Conservation (phyloP, 331 rosid genomes). For the Quercus phellos region DNA sequence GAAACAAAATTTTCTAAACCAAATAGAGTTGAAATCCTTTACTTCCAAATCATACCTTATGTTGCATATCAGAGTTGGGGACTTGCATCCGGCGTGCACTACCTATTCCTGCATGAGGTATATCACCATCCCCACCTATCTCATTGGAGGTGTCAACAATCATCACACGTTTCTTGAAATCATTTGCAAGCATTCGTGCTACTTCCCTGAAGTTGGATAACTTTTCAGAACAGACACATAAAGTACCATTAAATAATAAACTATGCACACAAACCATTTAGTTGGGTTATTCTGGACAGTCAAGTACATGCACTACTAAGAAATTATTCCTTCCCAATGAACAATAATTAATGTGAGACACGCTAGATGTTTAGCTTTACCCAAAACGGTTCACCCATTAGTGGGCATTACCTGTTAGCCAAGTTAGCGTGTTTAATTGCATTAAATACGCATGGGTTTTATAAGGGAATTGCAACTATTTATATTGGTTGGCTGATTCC, state of each 20-base stretch:
- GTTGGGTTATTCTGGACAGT: neutral
- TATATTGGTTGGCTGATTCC: too few relatives aligned
- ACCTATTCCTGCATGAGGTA: slow-evolving; percentile 96
- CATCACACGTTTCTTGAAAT: slow-evolving; percentile 88
- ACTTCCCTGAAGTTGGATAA: slow-evolving; percentile 54
- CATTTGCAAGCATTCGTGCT: slow-evolving; percentile 93
- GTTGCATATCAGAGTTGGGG: slow-evolving; percentile 79
- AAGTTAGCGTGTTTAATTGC: too few relatives aligned
- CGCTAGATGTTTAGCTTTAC: too few relatives aligned
- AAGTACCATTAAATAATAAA: neutral
- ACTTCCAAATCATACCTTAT: slow-evolving; percentile 52
- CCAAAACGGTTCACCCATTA: too few relatives aligned
- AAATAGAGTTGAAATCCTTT: slow-evolving; percentile 6
- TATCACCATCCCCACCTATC: slow-evolving; percentile 98
- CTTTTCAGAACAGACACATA: neutral
- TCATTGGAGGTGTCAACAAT: slow-evolving; percentile 98
- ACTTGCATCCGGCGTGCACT: slow-evolving; percentile 97
- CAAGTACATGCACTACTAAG: neutral
- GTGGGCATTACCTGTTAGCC: too few relatives aligned
- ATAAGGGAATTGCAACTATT: too few relatives aligned
- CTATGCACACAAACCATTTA: neutral
- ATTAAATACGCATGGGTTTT: too few relatives aligned
- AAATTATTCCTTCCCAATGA: neutral
- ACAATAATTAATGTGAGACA: neutral
- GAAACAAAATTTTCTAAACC: slow-evolving; percentile 5